These are phyloP conservation scores for Typha latifolia DNA, from an alignment of 176 grass and related monocot genomes.

Conservation along the genomic window DNA sequence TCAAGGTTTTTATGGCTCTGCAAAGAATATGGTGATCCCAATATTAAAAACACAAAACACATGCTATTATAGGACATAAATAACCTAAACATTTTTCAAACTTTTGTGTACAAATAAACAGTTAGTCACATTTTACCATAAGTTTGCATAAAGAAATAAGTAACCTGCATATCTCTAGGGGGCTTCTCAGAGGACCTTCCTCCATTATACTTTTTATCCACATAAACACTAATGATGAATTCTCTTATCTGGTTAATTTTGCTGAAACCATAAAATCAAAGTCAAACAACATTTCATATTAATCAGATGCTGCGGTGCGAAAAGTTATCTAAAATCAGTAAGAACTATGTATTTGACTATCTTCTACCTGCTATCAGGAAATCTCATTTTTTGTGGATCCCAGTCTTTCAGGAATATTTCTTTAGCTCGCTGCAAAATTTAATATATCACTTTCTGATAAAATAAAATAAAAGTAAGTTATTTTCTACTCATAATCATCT, in stretches of 20 bases:
- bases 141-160: not conserved
- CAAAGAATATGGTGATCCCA: conserved; percentile 5
- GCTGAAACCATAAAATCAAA: conserved; percentile 31
- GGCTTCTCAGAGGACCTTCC: conserved; percentile 61
- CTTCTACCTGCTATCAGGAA: conserved; percentile 63
- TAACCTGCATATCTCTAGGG: conserved; percentile 80
- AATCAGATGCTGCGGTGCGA: not conserved
- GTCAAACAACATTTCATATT: not conserved
- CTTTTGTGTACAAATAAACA: no score
- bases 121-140: not conserved
- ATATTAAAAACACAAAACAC: not conserved
- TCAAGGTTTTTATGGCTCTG: conserved; percentile 57
- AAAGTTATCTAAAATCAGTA: not conserved
- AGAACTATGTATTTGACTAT: not conserved
- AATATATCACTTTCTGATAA: conserved; percentile 9
- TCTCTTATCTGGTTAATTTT: conserved; percentile 55
- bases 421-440: conserved; percentile 48
- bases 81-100: not conserved
- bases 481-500: conserved; percentile 10
- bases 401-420: conserved; percentile 70
- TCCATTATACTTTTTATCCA: conserved; percentile 56
- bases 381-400: conserved; percentile 43
- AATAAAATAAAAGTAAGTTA: conserved; percentile 4
- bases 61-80: not conserved
- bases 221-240: conserved; percentile 83